phyloP scores from a whole-genome alignment of 2,329 filamentous ascomycete genomes.

The Chaetomiaceae sp. region DNA sequence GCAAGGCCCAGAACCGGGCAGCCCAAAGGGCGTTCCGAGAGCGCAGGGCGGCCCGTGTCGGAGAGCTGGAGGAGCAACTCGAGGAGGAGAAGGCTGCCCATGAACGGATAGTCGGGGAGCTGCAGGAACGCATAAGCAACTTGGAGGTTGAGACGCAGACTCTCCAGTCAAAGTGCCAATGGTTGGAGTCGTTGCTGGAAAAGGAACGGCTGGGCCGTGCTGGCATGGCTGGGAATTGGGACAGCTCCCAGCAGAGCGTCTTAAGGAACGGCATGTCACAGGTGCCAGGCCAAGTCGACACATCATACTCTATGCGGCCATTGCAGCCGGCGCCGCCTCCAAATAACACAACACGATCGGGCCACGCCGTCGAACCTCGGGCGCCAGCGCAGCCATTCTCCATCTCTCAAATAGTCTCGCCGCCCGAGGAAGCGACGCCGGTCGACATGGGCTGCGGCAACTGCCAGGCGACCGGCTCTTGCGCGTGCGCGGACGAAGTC shows the following conservation, averaged over 20 bases:
- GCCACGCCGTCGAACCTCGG: conserved; percentile 27
- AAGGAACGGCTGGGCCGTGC: conserved; percentile 48
- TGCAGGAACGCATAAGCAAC: conserved; percentile 52
- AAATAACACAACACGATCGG: conserved; percentile 9
- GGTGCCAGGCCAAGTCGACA: neutral
- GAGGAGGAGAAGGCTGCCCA: conserved; percentile 56
- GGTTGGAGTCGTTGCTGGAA: conserved; percentile 60
- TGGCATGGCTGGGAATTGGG: conserved; percentile 13
- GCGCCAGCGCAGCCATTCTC: conserved; percentile 44
- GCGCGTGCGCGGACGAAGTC: conserved; percentile 57
- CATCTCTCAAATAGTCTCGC: conserved; percentile 55
- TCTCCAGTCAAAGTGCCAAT: conserved; percentile 57
- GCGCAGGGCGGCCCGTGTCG: conserved; percentile 76
- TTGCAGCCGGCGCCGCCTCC: conserved; percentile 14
- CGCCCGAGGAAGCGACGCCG: conserved; percentile 41
- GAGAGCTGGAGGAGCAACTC: conserved; percentile 66
- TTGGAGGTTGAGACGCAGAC: conserved; percentile 65
- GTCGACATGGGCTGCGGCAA: conserved; percentile 49
- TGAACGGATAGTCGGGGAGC: conserved; percentile 53
- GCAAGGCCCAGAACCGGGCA: conserved; percentile 89
- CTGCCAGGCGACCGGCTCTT: conserved; percentile 49
- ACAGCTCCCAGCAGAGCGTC: conserved; percentile 2
- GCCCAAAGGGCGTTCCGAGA: conserved; percentile 90
- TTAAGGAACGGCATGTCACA: conserved; percentile 5
- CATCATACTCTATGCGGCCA: conserved; percentile 6